Evolutionary conservation across 2,329 filamentous ascomycete species (phyloP), one percentile per base, ranked within the genome.

Genomic region (Pyrenochaeta sp.): DNA sequence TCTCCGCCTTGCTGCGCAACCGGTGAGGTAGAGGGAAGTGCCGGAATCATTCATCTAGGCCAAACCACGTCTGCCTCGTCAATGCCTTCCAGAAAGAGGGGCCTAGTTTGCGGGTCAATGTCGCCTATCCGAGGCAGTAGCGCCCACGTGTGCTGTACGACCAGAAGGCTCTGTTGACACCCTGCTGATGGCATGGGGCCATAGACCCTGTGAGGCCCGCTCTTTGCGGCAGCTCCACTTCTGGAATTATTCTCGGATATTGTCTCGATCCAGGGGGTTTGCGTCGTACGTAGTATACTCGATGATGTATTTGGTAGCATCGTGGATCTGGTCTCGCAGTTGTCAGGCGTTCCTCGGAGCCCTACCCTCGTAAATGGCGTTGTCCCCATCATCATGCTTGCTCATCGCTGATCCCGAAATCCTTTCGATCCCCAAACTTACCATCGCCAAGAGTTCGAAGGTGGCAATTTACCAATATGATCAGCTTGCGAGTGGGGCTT

Each of bases 111-210:
- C 22, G 31, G n/a, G n/a, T 34, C 31, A 13, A 34, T 10, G 14
- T 15, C 31, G 19, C 11, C 21, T 23, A 13, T 34, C 14, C 31
- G 8, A 34, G n/a, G 19, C 19, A 19, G 15, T 34, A 34, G 31
- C 31, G 31, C 22, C 31, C 43, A 46, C 43, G 37, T 46, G 43
- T 46, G 43, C 19, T 41, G 31, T 35, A 15, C 17, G 26, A 18
- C 37, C 20, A 17, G 35, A 22, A 20, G 29, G 35, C 30, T 4
- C 26, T 27, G 43, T 40, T 27, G 31, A n/a, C 30, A 11, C 14
- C n/a, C n/a, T 28, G 29, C 35, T 29, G n/a, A n/a, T n/a, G n/a
- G 21, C 22, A 9, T n/a, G 21, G 19, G 14, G 24, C 32, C 21
- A 21, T 19, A 32, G 32, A 37, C 34, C 41, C 41, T 43, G 34